These are phyloP conservation scores for Elongisporangium anandrum DNA, from an alignment of 352 stramenopile species.

Conservation along the genomic window DNA sequence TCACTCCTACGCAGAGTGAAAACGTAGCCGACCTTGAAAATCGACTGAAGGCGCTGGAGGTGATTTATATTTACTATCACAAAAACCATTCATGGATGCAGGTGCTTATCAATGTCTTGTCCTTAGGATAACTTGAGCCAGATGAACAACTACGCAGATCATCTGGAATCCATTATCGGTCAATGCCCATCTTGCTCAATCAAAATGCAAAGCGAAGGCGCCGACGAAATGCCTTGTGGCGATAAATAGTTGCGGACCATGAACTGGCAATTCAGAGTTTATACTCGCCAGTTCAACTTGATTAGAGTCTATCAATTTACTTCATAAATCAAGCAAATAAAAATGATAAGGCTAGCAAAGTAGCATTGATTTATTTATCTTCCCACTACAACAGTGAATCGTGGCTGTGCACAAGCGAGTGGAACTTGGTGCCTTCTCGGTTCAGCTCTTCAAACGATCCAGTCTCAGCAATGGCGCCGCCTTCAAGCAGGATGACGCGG, in stretches of 20 bases:
- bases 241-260: not conserved
- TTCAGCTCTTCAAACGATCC: conserved; percentile 78
- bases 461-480: conserved; percentile 73
- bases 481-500: conserved; percentile 78
- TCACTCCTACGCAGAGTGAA: conserved; percentile 14
- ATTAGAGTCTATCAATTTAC: conserved; percentile 2
- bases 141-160: conserved; percentile 77
- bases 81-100: not conserved
- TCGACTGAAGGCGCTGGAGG: conserved; percentile 65
- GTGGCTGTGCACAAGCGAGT: conserved; percentile 64
- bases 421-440: conserved; percentile 73
- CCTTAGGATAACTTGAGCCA: conserved; percentile 67
- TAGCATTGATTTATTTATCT: conserved; percentile 9
- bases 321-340: conserved; percentile 8
- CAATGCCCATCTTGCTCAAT: conserved; percentile 64
- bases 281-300: too few species aligned
- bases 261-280: too few species aligned
- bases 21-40: conserved; percentile 21
- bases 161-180: conserved; percentile 68
- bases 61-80: conserved; percentile 13
- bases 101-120: conserved; percentile 3
- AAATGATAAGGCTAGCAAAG: not conserved
- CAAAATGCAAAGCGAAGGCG: conserved; percentile 68
- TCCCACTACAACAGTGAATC: conserved; percentile 46
- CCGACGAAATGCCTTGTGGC: conserved; percentile 27